Conservation (phyloP, 1,139 yeast genomes). For the Lodderomyces margitis region DNA sequence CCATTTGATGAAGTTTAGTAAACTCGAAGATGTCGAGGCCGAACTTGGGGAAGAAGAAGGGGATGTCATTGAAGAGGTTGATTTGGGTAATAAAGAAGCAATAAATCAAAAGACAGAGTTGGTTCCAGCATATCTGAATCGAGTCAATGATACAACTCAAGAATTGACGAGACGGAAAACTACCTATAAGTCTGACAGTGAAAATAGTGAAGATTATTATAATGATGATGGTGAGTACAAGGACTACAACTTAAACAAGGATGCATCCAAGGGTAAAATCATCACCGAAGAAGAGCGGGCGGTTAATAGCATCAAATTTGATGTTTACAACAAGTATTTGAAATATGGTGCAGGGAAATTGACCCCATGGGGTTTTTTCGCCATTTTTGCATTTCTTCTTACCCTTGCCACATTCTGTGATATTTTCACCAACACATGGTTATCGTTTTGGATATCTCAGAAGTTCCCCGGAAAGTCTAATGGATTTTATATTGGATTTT, state of each 20-base stretch:
- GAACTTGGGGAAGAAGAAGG: slow-evolving; percentile 18
- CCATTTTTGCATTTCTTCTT: slow-evolving; percentile 18
- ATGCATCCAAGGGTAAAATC: slow-evolving; percentile 30
- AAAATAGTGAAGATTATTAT: not conserved
- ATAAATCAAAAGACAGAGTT: not conserved
- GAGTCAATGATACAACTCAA: slow-evolving; percentile 1
- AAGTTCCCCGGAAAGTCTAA: slow-evolving; percentile 48
- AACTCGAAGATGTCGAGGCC: slow-evolving; percentile 12
- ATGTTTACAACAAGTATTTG: slow-evolving; percentile 47
- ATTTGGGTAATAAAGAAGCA: slow-evolving; percentile 9
- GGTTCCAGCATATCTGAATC: not conserved
- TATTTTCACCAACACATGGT: slow-evolving; percentile 75
- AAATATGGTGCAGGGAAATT: slow-evolving; percentile 55
- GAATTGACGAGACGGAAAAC: slow-evolving; percentile 5
- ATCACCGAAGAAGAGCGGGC: slow-evolving; percentile 34
- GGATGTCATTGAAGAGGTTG: slow-evolving; percentile 18
- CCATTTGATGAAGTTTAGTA: slow-evolving; percentile 50
- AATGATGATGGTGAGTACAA: slow-evolving; percentile 19
- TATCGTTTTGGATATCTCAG: slow-evolving; percentile 75
- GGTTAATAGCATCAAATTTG: slow-evolving; percentile 34
- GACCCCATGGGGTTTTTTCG: slow-evolving; percentile 20
- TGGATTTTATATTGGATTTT: slow-evolving; percentile 70
- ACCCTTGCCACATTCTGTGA: slow-evolving; percentile 53
- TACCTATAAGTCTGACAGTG: not conserved
- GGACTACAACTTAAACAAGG: slow-evolving; percentile 21